Percentiles rank a stretch among this genome's conserved stretches.
Evolutionary conservation across 495 filamentous ascomycete genomes (phyloP).

Genomic region (Aspergillus campestris): DNA sequence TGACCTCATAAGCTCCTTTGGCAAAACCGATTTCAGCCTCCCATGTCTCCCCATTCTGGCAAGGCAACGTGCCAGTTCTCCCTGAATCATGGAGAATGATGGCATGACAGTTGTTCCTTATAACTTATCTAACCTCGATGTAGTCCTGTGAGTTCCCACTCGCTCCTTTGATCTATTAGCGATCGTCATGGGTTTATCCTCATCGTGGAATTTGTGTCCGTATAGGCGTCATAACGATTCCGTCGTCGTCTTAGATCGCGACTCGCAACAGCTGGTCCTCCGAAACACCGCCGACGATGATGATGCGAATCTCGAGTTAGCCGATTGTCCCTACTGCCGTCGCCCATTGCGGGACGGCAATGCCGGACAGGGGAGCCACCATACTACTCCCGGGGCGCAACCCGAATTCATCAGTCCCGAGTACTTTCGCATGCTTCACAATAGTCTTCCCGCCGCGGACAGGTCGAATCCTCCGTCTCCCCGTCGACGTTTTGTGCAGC

Average conservation of each 20-base stretch:
- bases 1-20: background rate
- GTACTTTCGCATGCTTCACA: slow-evolving; percentile 89
- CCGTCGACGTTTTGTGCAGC: slow-evolving; percentile 43
- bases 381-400: slow-evolving; percentile 27
- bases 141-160: slow-evolving; percentile 38
- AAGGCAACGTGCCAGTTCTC: slow-evolving; percentile 8
- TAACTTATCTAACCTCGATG: slow-evolving; percentile 36
- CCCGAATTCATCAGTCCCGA: slow-evolving; percentile 75
- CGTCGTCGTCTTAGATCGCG: slow-evolving; percentile 81
- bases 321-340: slow-evolving; percentile 83
- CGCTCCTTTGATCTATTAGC: too few species aligned
- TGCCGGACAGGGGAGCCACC: slow-evolving; percentile 29
- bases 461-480: slow-evolving; percentile 44
- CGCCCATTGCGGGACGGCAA: slow-evolving; percentile 55
- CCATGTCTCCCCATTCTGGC: background rate
- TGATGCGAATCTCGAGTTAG: slow-evolving; percentile 38
- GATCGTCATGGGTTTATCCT: too few species aligned
- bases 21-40: background rate
- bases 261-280: slow-evolving; percentile 76
- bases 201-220: too few species aligned
- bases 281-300: slow-evolving; percentile 46
- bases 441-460: slow-evolving; percentile 44
- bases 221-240: slow-evolving; percentile 81
- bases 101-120: slow-evolving; percentile 44
- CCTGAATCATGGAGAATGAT: slow-evolving; percentile 27